Base-by-base conservation (phyloP, 345 rosid species). In the Xanthoceras sorbifolium region DNA sequence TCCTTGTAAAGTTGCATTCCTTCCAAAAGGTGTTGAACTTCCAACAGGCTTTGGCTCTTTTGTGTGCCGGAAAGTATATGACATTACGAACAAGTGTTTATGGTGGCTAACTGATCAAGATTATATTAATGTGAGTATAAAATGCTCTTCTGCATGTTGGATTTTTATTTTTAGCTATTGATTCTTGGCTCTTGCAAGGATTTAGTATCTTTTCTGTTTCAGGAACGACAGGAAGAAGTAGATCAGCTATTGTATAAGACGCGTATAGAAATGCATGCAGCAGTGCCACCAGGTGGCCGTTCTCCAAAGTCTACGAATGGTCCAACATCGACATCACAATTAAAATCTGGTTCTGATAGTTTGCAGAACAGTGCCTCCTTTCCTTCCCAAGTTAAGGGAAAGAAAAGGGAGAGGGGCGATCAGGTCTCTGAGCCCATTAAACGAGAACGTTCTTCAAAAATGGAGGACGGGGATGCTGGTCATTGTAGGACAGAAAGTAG, bases 91-190 rank as follows among this genome's bases (percentile, higher is more conserved):
- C 79, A 81, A 84, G 75, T 74, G 94, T 83, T 77, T 93, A 79
- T 91, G 97, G 95, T 95, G 99, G 98, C 86, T 93, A 78, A 93
- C 94, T 67, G 99, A 95, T 86, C 90, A 88, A 86, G 84, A 93
- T 78, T 90, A 89, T 78, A 88, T 87, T 72, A 82, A 91, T 90
- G 96, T 93, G 86, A 88, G 94, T 86, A 64, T 42, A 44, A 23
- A 12, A 20, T 80, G 74, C 46, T 9, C 63, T 66, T 63, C 22
- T 34, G 23, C 12, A 59, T 29, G 32, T 34, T 23, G 31, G 50
- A n/a, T 71, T 55, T 31, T 9, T 23, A 11, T 25, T 17, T n/a
- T 59, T 42, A 10, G 3, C 3, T 36, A n/a, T 64, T 59, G n/a
- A 14, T 48, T 71, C 3, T 71, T 67, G 18, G 17, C 52, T 48